Conservation (phyloP, 306 rosid species). For the Trifolium pratense region DNA sequence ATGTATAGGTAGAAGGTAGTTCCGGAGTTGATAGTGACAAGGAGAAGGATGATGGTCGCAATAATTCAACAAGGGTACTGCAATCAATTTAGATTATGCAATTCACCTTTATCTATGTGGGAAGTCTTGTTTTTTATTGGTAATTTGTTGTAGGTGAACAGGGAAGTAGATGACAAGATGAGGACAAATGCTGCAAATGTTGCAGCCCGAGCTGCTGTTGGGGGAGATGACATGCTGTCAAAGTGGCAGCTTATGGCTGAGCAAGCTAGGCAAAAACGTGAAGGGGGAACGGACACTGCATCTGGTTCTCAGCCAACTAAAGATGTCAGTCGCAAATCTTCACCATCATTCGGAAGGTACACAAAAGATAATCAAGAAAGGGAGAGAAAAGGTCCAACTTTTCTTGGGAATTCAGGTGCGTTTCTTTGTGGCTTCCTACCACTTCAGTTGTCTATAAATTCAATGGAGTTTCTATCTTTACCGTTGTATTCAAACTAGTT, state of each 20-base stretch:
- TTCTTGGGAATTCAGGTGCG: constrained; percentile 55
- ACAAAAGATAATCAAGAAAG: constrained; percentile 66
- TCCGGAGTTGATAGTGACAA: constrained; percentile 73
- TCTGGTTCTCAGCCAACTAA: constrained; percentile 74
- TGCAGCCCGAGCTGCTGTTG: constrained; percentile 98
- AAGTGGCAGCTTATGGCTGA: constrained; percentile 99
- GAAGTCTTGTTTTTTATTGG: constrained; percentile 32
- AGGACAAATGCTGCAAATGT: constrained; percentile 97
- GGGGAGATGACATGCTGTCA: constrained; percentile 95
- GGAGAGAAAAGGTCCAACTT: constrained; percentile 57
- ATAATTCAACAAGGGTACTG: constrained; percentile 69
- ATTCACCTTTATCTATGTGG: constrained; percentile 12
- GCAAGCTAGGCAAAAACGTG: constrained; percentile 94
- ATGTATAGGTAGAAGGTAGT: constrained; percentile 63
- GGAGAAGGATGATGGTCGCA: constrained; percentile 87
- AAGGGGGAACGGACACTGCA: constrained; percentile 67
- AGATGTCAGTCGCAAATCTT: constrained; percentile 65
- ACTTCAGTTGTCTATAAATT: background rate
- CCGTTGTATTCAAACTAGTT: background rate
- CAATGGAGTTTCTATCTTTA: constrained; percentile 11
- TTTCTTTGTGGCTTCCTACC: constrained; percentile 30
- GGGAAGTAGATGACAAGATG: constrained; percentile 95
- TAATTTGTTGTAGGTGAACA: constrained; percentile 57
- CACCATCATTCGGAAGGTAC: constrained; percentile 60
- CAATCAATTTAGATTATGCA: constrained; percentile 23